Base-by-base conservation (phyloP, 108 stramenopile genomes). In the Fragilariopsis cylindrus region DNA sequence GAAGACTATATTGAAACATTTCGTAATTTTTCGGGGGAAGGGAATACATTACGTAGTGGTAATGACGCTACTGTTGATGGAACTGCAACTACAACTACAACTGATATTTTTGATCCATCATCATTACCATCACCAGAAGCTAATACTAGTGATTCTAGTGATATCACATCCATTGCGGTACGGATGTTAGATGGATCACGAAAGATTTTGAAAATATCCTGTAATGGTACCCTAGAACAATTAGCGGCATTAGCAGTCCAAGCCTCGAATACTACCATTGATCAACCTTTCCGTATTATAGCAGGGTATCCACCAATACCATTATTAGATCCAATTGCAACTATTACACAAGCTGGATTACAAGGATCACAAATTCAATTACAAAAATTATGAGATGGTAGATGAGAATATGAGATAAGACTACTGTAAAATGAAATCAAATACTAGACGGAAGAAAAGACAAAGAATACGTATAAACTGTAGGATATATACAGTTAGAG, bases 1-100 rank as follows among this genome's bases (percentile, higher is more conserved):
- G 89, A 92, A 69, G 92, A 95, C 16, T 95, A 92, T 70, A 87
- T 86, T 50, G 88, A 88, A 21, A 73, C 78, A 11, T 82, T 84
- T 70, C 87, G 80, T 55, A 85, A 81, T 30, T 84, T 86, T 73
- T 76, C 76, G 21, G 88, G 84, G 13, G 78, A 82, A 5, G 85
- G 90, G 4, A 72, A 67, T 21, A 76, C 74, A 6, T 30, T 30
- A 2, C 49, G 81, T 13, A 47, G 62, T 44, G 48, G 69, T 6
- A 62, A 56, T 12, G 74, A 72, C 60, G 55, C 42, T 45, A 39
- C 68, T n/a, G 44, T 57, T 55, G 69, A 53, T 16, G 74, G 50
- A 11, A 78, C 65, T 62, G n/a, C 30, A 30, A 30, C 0, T 30
- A 30, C 2, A 2, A 30, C n/a, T n/a, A n/a, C 30, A 30, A 30